These are phyloP conservation scores for Fusarium devonianum DNA, from an alignment of 2,329 filamentous ascomycete genomes.

Conservation along the genomic window DNA sequence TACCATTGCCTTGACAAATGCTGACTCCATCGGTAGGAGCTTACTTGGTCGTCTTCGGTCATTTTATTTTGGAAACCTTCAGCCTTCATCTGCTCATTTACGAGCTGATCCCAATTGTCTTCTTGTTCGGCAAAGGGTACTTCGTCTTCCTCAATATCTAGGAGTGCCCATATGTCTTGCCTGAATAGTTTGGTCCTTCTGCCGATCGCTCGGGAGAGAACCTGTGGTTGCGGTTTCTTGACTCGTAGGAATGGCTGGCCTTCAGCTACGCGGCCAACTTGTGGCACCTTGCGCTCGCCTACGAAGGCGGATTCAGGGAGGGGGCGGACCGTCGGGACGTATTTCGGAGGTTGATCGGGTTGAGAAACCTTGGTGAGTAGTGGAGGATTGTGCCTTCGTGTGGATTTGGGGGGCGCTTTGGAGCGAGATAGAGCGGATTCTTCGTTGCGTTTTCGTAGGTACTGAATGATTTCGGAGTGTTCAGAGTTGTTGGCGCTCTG, in stretches of 20 bases:
- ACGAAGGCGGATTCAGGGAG: conserved; percentile 56
- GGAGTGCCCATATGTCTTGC: conserved; percentile 48
- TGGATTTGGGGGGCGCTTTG: conserved; percentile 20
- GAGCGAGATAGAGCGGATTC: conserved; percentile 34
- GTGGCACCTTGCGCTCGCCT: conserved; percentile 58
- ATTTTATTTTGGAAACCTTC: conserved; percentile 19
- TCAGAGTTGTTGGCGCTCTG: conserved; percentile 49
- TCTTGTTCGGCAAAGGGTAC: conserved; percentile 46
- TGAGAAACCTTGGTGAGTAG: conserved; percentile 46
- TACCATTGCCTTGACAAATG: conserved; percentile 45
- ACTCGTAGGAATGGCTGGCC: conserved; percentile 71
- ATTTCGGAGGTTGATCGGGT: conserved; percentile 51
- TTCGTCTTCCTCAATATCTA: conserved; percentile 50
- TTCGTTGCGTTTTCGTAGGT: conserved; percentile 47
- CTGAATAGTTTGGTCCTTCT: conserved; percentile 57
- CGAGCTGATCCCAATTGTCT: conserved; percentile 58
- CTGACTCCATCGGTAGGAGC: conserved; percentile 44
- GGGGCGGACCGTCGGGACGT: conserved; percentile 57
- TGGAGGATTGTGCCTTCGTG: conserved; percentile 30
- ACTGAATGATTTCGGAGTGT: conserved; percentile 50
- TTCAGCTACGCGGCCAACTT: conserved; percentile 59
- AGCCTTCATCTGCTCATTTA: conserved; percentile 41
- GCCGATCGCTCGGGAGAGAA: conserved; percentile 65
- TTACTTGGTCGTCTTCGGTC: conserved; percentile 9
- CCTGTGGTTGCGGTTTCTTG: conserved; percentile 68